These are phyloP conservation scores for Debaryomycetaceae sp. DNA, from an alignment of 1,139 yeast species.

Conservation along the genomic window DNA sequence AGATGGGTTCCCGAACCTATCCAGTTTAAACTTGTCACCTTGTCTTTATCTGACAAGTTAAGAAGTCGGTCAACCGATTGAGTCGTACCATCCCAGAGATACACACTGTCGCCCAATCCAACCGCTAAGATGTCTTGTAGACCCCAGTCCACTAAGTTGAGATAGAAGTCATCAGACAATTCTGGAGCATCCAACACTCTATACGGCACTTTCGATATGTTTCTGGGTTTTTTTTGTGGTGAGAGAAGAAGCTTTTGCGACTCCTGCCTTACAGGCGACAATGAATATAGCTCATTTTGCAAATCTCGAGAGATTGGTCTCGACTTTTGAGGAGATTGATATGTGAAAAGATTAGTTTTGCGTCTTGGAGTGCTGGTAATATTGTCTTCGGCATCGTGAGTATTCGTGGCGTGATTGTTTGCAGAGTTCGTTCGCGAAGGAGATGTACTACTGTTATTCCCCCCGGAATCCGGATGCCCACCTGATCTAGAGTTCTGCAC, in stretches of 20 bases:
- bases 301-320: slow-evolving; percentile 60
- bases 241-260: slow-evolving; percentile 74
- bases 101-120: slow-evolving; percentile 84
- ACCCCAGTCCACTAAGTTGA: slow-evolving; percentile 95
- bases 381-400: slow-evolving; percentile 13
- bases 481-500: slow-evolving; percentile 7
- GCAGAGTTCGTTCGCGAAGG: slow-evolving; percentile 19
- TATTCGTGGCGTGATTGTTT: slow-evolving; percentile 5
- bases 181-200: slow-evolving; percentile 97
- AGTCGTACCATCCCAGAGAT: slow-evolving; percentile 85
- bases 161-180: slow-evolving; percentile 87
- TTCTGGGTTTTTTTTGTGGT: slow-evolving; percentile 77
- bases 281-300: slow-evolving; percentile 71
- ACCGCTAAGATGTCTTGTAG: slow-evolving; percentile 85
- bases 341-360: slow-evolving; percentile 62
- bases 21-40: slow-evolving; percentile 86
- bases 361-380: slow-evolving; percentile 52
- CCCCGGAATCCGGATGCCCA: slow-evolving; percentile 2
- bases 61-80: slow-evolving; percentile 84
- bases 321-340: slow-evolving; percentile 63
- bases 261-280: slow-evolving; percentile 87
- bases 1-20: slow-evolving; percentile 90
- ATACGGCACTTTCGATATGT: slow-evolving; percentile 82
- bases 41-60: slow-evolving; percentile 59
- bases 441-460: slow-evolving; percentile 2